Base-by-base conservation (phyloP, 2,329 filamentous ascomycete species). In the Phoma sp. region DNA sequence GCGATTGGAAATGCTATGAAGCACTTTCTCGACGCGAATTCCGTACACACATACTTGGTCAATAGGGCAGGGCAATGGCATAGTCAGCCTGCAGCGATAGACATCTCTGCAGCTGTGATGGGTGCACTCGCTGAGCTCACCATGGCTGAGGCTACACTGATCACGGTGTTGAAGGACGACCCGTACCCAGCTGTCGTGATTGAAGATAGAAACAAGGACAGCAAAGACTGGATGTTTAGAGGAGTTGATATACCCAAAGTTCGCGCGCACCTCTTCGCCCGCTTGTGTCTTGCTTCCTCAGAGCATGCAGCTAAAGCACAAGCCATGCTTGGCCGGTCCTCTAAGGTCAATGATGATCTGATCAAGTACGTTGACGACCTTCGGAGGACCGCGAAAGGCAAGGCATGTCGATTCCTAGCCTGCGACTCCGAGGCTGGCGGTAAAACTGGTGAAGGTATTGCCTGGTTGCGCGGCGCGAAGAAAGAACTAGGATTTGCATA, bases 141-240 rank as follows among this genome's bases (percentile, higher is more conserved):
- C 0, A 81, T 95, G 26, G 92, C 93, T 2, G 93, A 97, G 76
- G 93, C 93, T 0, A 97, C 93, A 0, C 82, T 98, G 1, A 84
- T 97, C 1, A 92, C 92, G 0, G 92, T 98, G 1, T 75, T 96
- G 42, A 98, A 98, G 66, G 93, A 98, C 70, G 95, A 99, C 68
- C 92, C 93, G 0, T 98, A 97, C 68, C 89, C 93, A 1, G 87
- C 89, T 1, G 84, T 88, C 6, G 88, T 96, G 2, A 87, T 92
- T 1, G 91, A 96, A 66, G 86, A 88, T 51, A 84, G 93, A 40
- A 96, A 96, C 69, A 85, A 88, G 47, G 87, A 88, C 62, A 92
- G 93, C 73, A 92, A 85, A 57, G 93, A 98, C 62, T 99, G 93
- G 93, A 98, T 98, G 92, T 96, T 95, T 74, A 91, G 90, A 66